Percentiles rank a stretch among this genome's conserved stretches.
phyloP scores from a whole-genome alignment of 345 rosid genomes.

The Populus nigra region DNA sequence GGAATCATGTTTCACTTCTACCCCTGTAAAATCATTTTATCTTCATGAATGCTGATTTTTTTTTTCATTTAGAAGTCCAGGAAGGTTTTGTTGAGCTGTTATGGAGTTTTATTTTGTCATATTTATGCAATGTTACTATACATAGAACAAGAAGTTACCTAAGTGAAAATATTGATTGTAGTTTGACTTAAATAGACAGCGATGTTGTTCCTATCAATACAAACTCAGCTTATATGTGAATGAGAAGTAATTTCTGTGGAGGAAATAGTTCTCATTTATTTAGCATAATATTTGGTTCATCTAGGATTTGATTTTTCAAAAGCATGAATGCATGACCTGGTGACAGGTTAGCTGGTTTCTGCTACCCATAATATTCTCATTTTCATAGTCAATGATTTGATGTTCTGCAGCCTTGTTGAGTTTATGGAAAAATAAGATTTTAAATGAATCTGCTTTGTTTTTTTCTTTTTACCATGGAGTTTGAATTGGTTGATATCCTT shows the following conservation, averaged over 20 bases:
- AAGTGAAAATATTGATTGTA: not conserved
- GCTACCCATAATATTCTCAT: not conserved
- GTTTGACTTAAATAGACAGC: not conserved
- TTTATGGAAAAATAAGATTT: not conserved
- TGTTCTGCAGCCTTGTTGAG: not conserved
- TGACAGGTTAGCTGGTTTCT: not conserved
- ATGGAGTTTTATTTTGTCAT: not conserved
- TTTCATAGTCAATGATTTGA: not conserved
- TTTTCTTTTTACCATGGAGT: not conserved
- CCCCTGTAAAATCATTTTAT: not conserved
- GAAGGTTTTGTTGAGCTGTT: too few species aligned
- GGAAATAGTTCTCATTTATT: not conserved
- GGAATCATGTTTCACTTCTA: not conserved
- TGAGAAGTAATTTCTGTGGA: not conserved
- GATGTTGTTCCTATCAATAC: not conserved
- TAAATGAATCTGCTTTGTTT: not conserved
- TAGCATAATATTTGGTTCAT: not conserved
- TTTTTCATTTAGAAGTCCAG: too few species aligned
- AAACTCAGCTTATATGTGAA: not conserved
- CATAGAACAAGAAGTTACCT: not conserved
- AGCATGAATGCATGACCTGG: not conserved
- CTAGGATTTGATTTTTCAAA: not conserved
- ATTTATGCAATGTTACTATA: not conserved
- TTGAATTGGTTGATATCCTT: conserved; percentile 1
- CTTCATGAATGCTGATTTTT: not conserved